Percentiles rank a stretch among this genome's conserved stretches.
Conservation (phyloP, 331 rosid species). For the Rhamnella rubrinervis region DNA sequence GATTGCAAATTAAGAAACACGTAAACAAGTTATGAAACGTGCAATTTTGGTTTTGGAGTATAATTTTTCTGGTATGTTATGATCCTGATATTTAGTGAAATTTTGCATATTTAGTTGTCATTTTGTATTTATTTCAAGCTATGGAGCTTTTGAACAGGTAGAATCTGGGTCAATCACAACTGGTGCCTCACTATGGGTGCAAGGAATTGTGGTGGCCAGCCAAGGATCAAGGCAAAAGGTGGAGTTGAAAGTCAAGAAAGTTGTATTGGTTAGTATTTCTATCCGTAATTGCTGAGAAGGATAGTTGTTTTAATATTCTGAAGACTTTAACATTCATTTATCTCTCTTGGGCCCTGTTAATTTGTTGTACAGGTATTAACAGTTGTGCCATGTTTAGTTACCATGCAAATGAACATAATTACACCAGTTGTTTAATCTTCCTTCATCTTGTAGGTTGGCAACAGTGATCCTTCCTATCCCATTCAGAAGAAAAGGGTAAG, state of each 20-base stretch:
- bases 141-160: slow-evolving; percentile 56
- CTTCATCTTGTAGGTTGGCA: slow-evolving; percentile 58
- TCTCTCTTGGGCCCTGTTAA: neutral
- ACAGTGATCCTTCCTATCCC: slow-evolving; percentile 90
- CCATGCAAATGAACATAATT: neutral
- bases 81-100: neutral
- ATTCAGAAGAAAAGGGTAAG: slow-evolving; percentile 91
- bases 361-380: neutral
- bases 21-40: no score
- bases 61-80: neutral
- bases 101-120: slow-evolving; percentile 15
- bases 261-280: slow-evolving; percentile 68
- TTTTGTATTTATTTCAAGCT: slow-evolving; percentile 33
- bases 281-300: neutral
- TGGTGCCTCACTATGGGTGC: slow-evolving; percentile 92
- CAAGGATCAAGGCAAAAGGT: slow-evolving; percentile 91
- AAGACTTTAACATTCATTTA: neutral
- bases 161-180: slow-evolving; percentile 73
- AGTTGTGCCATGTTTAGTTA: neutral
- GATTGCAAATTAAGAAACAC: no score
- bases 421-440: neutral
- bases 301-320: neutral
- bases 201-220: slow-evolving; percentile 75
- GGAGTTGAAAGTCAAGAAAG: slow-evolving; percentile 83
- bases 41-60: neutral